Conservation (phyloP, 176 grass and related monocot genomes). For the Panicum miliaceum region DNA sequence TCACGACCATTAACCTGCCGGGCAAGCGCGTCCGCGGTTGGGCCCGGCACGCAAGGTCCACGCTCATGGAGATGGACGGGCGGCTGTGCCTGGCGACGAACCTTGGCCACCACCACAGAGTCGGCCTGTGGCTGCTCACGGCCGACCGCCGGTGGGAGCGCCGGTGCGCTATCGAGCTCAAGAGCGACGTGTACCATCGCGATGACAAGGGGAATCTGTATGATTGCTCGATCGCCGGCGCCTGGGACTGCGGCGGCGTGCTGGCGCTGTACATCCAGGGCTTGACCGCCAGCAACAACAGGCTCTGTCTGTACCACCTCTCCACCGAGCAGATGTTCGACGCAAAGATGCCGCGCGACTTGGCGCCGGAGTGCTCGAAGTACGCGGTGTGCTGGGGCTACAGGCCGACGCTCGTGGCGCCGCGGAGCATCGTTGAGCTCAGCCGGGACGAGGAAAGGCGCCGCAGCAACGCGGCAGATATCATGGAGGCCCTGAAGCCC, state of each 20-base stretch:
- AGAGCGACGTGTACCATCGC: neutral
- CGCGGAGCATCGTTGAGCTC: slow-evolving; percentile 11
- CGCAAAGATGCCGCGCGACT: neutral
- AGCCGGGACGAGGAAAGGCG: neutral
- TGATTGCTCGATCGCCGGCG: neutral
- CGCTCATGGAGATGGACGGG: neutral
- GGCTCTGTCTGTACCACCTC: neutral
- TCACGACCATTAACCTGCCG: neutral
- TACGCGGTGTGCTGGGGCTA: neutral
- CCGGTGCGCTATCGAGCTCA: neutral
- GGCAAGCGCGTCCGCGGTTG: neutral
- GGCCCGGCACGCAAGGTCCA: neutral
- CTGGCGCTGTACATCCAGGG: neutral
- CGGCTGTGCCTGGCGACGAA: neutral
- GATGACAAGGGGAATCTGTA: neutral
- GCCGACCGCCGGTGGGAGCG: neutral
- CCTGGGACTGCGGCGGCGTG: neutral
- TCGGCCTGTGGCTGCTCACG: neutral
- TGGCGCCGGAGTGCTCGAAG: neutral
- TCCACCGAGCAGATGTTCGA: neutral
- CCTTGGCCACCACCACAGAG: neutral
- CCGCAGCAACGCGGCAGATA: neutral
- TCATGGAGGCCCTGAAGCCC: neutral
- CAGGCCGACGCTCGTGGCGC: neutral
- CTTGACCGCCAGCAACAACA: neutral